These are phyloP conservation scores for Hypoxylon sp. DNA, from an alignment of 2,329 filamentous ascomycete genomes.

Conservation along the genomic window DNA sequence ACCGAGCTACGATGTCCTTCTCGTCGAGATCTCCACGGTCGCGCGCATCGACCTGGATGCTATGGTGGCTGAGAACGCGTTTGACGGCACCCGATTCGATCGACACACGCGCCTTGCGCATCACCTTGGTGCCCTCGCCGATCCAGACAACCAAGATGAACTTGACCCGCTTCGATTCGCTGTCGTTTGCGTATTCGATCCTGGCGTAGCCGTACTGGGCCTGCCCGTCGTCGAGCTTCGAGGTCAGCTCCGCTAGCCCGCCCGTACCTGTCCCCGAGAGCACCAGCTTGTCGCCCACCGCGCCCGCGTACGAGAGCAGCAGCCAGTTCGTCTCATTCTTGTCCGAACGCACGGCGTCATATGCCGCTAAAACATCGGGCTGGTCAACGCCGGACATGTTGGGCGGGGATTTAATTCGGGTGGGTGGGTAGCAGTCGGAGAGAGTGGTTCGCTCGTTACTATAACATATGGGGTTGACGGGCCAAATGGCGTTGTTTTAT, in stretches of 20 bases:
- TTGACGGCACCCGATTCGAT: constrained; percentile 78
- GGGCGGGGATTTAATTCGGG: constrained; percentile 11
- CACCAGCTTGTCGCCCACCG: constrained; percentile 69
- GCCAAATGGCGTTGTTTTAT: constrained; percentile 12
- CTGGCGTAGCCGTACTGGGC: constrained; percentile 78
- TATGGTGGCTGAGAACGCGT: constrained; percentile 74
- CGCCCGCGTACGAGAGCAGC: constrained; percentile 72
- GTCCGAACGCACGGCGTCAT: constrained; percentile 77
- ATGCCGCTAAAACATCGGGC: constrained; percentile 74
- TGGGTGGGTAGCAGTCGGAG: not conserved
- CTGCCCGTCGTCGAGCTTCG: constrained; percentile 69
- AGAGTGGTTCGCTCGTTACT: constrained; percentile 23
- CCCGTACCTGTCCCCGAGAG: constrained; percentile 73
- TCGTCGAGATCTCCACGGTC: constrained; percentile 74
- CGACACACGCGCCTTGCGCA: constrained; percentile 78
- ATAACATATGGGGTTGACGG: constrained; percentile 37
- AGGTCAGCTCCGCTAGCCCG: constrained; percentile 71
- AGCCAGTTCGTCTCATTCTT: constrained; percentile 77
- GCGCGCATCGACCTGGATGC: constrained; percentile 74
- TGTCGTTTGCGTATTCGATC: constrained; percentile 79
- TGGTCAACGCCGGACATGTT: constrained; percentile 70
- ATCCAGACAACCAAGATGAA: constrained; percentile 79
- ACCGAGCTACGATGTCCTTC: constrained; percentile 70
- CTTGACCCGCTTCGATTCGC: constrained; percentile 77
- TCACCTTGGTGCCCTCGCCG: constrained; percentile 74